phyloP scores from a whole-genome alignment of 169 alveolate genomes.

The Ichthyophthirius multifiliis region DNA sequence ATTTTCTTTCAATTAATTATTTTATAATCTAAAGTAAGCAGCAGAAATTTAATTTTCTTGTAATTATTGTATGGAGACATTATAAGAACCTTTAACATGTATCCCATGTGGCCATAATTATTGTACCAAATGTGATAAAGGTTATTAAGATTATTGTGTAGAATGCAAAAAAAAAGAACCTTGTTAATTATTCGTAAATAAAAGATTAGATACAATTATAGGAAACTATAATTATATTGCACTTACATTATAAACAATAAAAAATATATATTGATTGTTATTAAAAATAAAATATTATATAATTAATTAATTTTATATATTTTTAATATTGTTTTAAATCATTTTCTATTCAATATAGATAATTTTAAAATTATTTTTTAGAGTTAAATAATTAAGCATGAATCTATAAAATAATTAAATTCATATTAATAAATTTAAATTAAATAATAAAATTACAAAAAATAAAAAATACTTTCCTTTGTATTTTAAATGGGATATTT shows the following conservation, averaged over 20 bases:
- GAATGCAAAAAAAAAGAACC: neutral
- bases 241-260: neutral
- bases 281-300: too few relatives aligned
- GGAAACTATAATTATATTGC: neutral
- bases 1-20: neutral
- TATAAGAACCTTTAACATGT: slow-evolving; percentile 10
- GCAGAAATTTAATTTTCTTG: neutral
- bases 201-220: neutral
- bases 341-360: too few relatives aligned
- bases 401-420: too few relatives aligned
- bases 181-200: neutral
- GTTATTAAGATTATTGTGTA: neutral
- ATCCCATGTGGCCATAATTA: slow-evolving; percentile 15
- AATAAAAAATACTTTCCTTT: too few relatives aligned
- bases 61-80: neutral
- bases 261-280: too few relatives aligned
- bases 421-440: too few relatives aligned
- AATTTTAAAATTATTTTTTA: too few relatives aligned
- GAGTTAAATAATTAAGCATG: too few relatives aligned
- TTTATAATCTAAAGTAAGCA: neutral
- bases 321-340: too few relatives aligned
- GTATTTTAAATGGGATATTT: too few relatives aligned
- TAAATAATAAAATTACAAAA: too few relatives aligned
- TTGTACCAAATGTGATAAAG: neutral
- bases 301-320: too few relatives aligned